Percentiles rank a stretch among this genome's conserved stretches.
These are phyloP conservation scores for Globisporangium orthogonon DNA, from an alignment of 352 stramenopile species.

Conservation along the genomic window DNA sequence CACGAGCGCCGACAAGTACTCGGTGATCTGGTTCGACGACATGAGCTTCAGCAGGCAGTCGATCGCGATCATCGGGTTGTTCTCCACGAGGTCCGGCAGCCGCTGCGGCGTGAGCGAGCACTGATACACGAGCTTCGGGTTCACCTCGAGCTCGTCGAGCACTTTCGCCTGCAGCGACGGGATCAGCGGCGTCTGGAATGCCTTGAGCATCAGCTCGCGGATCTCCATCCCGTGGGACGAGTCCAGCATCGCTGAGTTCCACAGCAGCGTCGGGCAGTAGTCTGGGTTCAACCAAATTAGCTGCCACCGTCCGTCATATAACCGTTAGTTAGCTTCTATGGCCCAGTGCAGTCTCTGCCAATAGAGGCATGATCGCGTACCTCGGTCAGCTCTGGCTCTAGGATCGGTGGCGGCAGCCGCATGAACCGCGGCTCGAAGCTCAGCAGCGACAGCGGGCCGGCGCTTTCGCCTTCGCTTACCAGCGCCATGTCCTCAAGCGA, in stretches of 20 bases:
- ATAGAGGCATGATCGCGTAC: not conserved
- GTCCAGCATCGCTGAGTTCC: constrained; percentile 89
- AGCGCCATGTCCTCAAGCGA: constrained; percentile 71
- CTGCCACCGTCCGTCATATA: constrained; percentile 4
- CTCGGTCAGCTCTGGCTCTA: constrained; percentile 84
- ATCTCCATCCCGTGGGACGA: constrained; percentile 81
- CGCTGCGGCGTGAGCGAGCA: constrained; percentile 91
- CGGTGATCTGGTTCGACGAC: constrained; percentile 89
- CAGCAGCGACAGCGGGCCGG: constrained; percentile 63
- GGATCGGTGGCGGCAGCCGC: constrained; percentile 72
- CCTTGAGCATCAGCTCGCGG: constrained; percentile 86
- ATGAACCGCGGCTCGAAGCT: constrained; percentile 89
- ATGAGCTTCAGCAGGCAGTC: constrained; percentile 93
- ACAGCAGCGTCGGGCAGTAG: constrained; percentile 87
- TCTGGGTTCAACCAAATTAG: constrained; percentile 91
- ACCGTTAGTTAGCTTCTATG: not conserved
- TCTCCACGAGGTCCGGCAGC: constrained; percentile 95
- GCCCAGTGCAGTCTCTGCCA: no score
- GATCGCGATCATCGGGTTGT: constrained; percentile 97
- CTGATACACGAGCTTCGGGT: constrained; percentile 89
- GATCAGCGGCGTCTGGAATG: constrained; percentile 86
- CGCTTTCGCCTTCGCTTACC: constrained; percentile 21
- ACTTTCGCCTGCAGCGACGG: constrained; percentile 88
- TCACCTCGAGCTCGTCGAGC: constrained; percentile 81
- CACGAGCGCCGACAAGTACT: constrained; percentile 96